Evolutionary conservation across 805 yeast genomes (phyloP).

Genomic region (Sugiyamaella qingdaonensis): DNA sequence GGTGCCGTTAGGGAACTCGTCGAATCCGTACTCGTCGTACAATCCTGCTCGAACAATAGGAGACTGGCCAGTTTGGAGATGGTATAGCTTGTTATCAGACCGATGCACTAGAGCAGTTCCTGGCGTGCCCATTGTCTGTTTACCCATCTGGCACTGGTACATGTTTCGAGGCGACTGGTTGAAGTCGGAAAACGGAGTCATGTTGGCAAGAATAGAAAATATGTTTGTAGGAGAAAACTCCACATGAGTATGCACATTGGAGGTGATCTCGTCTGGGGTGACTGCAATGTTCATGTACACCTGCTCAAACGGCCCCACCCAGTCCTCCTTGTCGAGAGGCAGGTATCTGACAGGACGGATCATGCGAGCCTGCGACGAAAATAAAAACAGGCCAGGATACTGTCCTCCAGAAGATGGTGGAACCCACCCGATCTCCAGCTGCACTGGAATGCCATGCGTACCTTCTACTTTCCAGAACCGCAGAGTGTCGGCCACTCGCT

Average conservation of each 20-base stretch:
- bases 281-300: constrained; percentile 96
- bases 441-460: constrained; percentile 68
- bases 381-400: constrained; percentile 90
- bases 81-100: constrained; percentile 90
- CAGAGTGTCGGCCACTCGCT: constrained; percentile 79
- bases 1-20: constrained; percentile 96
- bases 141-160: constrained; percentile 99
- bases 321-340: constrained; percentile 77
- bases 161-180: constrained; percentile 99
- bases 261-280: constrained; percentile 83
- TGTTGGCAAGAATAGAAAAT: constrained; percentile 87
- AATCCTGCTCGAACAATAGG: constrained; percentile 93
- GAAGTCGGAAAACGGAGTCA: constrained; percentile 97
- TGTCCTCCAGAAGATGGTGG: constrained; percentile 97
- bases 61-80: constrained; percentile 92
- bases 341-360: constrained; percentile 91
- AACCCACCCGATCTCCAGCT: constrained; percentile 89
- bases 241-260: constrained; percentile 81
- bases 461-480: constrained; percentile 92
- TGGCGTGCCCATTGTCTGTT: constrained; percentile 99
- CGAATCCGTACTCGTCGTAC: constrained; percentile 96
- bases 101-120: constrained; percentile 92
- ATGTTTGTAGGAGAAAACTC: constrained; percentile 95
- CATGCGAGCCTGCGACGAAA: constrained; percentile 93
- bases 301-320: constrained; percentile 97